These are phyloP conservation scores for Plasmodium vivax DNA, from an alignment of 169 alveolate species.

Conservation along the genomic window DNA sequence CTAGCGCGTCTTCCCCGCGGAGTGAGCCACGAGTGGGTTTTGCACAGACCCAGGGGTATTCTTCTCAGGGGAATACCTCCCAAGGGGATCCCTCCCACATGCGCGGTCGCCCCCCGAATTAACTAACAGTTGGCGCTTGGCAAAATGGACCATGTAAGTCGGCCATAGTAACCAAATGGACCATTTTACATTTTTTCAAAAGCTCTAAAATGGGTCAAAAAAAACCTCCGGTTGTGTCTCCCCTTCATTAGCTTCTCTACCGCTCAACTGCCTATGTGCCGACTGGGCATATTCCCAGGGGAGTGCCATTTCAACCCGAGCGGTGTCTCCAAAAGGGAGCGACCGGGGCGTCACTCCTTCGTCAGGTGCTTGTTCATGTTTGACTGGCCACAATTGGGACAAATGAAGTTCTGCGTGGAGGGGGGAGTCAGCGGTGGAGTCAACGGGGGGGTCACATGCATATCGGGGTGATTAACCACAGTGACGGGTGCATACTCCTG, in stretches of 20 bases:
- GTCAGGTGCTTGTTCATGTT: constrained; percentile 41
- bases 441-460: background rate
- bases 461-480: background rate
- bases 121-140: background rate
- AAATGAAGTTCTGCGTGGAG: constrained; percentile 17
- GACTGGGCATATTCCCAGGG: background rate
- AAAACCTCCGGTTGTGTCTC: background rate
- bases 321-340: background rate
- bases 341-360: background rate
- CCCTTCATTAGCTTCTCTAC: too few species aligned
- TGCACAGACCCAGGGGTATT: background rate
- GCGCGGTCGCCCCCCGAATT: background rate
- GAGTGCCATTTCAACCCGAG: too few species aligned
- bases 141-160: background rate
- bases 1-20: background rate
- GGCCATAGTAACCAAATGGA: background rate
- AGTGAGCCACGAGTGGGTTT: background rate
- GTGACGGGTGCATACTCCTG: background rate
- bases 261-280: too few species aligned
- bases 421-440: background rate
- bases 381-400: constrained; percentile 66
- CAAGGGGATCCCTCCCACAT: too few species aligned
- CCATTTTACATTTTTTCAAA: constrained; percentile 13
- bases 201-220: background rate
- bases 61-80: too few species aligned